Base-by-base conservation (phyloP, 148 eudicot species). In the Mesembryanthemum crystallinum region DNA sequence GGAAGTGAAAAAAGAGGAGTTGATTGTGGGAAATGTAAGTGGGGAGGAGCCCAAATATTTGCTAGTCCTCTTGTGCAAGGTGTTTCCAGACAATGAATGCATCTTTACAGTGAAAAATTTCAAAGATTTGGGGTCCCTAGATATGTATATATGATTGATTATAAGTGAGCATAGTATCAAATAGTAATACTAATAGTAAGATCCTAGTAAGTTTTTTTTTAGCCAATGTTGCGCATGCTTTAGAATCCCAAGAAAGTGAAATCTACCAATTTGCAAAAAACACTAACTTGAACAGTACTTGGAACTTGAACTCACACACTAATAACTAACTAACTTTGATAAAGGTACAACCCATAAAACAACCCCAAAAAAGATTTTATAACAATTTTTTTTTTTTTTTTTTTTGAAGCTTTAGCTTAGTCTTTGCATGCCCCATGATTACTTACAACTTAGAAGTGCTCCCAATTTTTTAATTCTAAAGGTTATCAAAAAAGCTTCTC, bases 161-260 rank as follows among this genome's bases (percentile, higher is more conserved):
- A 77, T 49, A 17, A 30, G 15, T 1, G 39, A n/a, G n/a, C n/a
- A n/a, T n/a, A n/a, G n/a, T 35, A 35, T 35, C 39, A 35, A 35
- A 35, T n/a, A n/a, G 6, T 35, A 35, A 35, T 10, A 28, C 5
- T 64, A 32, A 54, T 72, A 77, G 76, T 71, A 64, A 85, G 82
- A 85, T 72, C 71, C 66, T 75, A 66, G 60, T 75, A 66, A 17
- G 49, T 67, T 32, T 77, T 67, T 32, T 77, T 21, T 66, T 1
- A 60, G 73, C 80, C 75, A 64, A 60, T 76, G 57, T 74, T 82
- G 85, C 87, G 92, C 97, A 87, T 86, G 97, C 91, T 88, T 86
- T 83, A 78, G 89, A 76, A 82, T 86, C 82, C 88, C 94, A 81
- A 84, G 88, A 92, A 92, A 92, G 88, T 77, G 79, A 73, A 78